Conservation (phyloP, 495 filamentous ascomycete species). For the Annulohypoxylon maeteangense region DNA sequence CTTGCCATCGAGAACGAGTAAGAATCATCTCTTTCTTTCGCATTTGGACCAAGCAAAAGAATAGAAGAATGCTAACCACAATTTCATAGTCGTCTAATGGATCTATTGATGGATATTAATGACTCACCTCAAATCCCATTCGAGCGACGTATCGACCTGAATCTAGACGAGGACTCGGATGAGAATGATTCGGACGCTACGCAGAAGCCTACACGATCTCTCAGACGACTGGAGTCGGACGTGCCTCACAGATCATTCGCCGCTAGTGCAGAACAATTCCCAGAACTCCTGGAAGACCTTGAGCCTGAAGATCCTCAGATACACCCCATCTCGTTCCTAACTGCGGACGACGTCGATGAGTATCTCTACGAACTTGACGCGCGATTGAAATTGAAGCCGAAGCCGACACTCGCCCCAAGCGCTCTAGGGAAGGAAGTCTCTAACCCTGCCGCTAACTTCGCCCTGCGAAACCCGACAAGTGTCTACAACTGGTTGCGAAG, state of each 20-base stretch:
- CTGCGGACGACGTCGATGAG: constrained; percentile 81
- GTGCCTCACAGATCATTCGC: constrained; percentile 55
- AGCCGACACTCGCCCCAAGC: constrained; percentile 56
- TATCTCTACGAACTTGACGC: constrained; percentile 78
- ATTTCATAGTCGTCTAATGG: constrained; percentile 73
- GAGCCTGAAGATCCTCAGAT: constrained; percentile 52
- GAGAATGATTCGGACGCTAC: constrained; percentile 42
- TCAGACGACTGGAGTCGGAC: constrained; percentile 52
- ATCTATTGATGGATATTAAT: constrained; percentile 88
- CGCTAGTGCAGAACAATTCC: constrained; percentile 52
- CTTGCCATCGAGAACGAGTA: constrained; percentile 88
- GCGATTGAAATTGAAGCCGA: constrained; percentile 62
- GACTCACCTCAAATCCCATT: constrained; percentile 78
- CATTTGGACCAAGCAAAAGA: constrained; percentile 9
- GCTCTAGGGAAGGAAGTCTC: constrained; percentile 59
- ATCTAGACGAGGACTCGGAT: constrained; percentile 70
- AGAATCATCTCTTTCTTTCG: constrained; percentile 33
- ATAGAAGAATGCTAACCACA: constrained; percentile 17
- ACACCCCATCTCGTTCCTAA: constrained; percentile 68
- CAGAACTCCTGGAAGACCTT: constrained; percentile 55
- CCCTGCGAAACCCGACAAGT: constrained; percentile 80
- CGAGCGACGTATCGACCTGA: constrained; percentile 71
- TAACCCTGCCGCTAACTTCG: constrained; percentile 59
- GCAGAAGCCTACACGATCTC: constrained; percentile 50
- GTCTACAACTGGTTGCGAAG: constrained; percentile 91